Evolutionary conservation across 768 basidiomycete genomes (phyloP), one percentile per base, ranked within the genome.

Genomic region (Pleurotus pulmonarius): DNA sequence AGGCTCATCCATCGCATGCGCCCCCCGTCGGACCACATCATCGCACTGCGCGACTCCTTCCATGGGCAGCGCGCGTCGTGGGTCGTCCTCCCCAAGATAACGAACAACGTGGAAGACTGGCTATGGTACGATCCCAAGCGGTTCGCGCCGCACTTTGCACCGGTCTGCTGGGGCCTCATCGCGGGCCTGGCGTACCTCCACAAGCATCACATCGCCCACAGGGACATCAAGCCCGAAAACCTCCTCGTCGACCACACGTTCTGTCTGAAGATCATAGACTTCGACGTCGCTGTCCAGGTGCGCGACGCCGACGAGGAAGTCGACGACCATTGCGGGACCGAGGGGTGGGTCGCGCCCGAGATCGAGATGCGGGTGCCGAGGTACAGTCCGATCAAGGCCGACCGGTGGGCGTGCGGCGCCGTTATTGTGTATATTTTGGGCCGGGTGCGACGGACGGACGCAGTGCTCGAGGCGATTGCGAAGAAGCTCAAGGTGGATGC

Each of bases 211-310:
- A 85, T 91, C 65, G 91, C 90, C 46, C 88, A 91, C 66, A 77
- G 90, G 46, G 90, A 91, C 61, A 90, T 91, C 73, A 91, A 91
- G 70, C 90, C 90, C 3, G 88, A 89, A 69, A 91, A 91, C 68
- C 71, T 91, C 44, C 75, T 91, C 46, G 72, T 90, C 18, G 87
- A 85, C 44, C 73, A 88, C 64, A 83, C 85, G 60, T 86, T 87
- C 48, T 86, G 88, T 63, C 73, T 91, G 60, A 90, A 91, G 74
- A 87, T 91, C 16, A 59, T 49, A 18, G 54, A 59, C 54, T 55
- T 59, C 24, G 58, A 48, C 20, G 29, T 56, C 13, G 26, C 58
- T 44, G 25, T 55, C 46, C 41, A 20, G 15, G 58, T 59, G 15
- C 26, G 46, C 22, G 58, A 47, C 20, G 20, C 1, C 20, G 20